Evolutionary conservation across 371 early-diverging fungal genomes (phyloP).

Genomic region (Apophysomyces variabilis): DNA sequence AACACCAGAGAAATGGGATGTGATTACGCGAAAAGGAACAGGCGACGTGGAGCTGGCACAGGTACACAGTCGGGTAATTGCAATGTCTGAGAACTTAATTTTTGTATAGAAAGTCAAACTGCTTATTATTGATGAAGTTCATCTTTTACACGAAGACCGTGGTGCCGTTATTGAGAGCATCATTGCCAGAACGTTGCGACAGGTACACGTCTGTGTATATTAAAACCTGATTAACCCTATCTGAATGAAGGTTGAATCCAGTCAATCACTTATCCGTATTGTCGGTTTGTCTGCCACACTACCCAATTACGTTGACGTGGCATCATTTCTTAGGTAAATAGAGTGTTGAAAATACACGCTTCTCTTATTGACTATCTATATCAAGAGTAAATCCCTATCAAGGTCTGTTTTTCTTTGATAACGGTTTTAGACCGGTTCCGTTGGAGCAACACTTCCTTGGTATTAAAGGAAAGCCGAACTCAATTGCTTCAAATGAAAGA

Average conservation of each 20-base stretch:
- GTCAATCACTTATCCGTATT: conserved; percentile 95
- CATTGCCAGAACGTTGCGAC: conserved; percentile 94
- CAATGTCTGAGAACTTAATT: not conserved
- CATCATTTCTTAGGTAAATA: conserved; percentile 79
- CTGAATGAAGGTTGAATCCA: conserved; percentile 72
- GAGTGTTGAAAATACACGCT: not conserved
- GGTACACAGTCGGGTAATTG: conserved; percentile 33
- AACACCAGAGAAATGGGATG: conserved; percentile 99
- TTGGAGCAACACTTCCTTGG: conserved; percentile 95
- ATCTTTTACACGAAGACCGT: conserved; percentile 97
- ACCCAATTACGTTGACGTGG: conserved; percentile 99
- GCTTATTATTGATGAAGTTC: conserved; percentile 99
- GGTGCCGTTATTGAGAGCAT: conserved; percentile 98
- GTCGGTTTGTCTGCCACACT: conserved; percentile 99
- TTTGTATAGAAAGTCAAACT: conserved; percentile 70
- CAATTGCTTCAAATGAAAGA: conserved; percentile 61
- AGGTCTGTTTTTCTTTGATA: conserved; percentile 96
- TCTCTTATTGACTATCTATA: not conserved
- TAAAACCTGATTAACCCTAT: conserved; percentile 1
- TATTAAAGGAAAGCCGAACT: conserved; percentile 87
- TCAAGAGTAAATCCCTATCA: conserved; percentile 85
- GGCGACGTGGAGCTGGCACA: conserved; percentile 92
- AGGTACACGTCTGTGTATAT: conserved; percentile 36
- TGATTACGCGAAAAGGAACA: conserved; percentile 94
- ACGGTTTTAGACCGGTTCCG: conserved; percentile 94